Conservation (phyloP, 78 protist species). For the Dictyostelium discoideum region DNA sequence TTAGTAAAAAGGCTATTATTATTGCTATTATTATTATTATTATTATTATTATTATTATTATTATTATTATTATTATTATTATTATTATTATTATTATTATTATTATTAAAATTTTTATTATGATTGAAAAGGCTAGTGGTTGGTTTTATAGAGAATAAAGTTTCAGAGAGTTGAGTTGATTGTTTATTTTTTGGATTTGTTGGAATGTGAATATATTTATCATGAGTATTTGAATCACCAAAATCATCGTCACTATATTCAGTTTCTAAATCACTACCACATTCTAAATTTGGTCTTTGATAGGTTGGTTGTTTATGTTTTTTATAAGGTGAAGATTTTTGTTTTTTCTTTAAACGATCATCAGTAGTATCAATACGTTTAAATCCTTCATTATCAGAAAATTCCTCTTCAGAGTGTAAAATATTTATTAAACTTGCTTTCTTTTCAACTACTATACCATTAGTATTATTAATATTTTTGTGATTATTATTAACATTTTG, state of each 20-base stretch:
- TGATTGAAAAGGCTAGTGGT: background rate
- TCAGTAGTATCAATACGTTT: background rate
- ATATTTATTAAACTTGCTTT: background rate
- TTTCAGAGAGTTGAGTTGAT: background rate
- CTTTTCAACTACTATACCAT: background rate
- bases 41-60: background rate
- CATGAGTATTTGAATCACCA: background rate
- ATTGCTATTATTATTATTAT: background rate
- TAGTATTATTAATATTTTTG: background rate
- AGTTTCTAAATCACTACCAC: background rate
- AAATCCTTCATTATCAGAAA: background rate
- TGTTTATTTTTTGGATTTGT: background rate
- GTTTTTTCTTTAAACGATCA: background rate
- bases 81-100: background rate
- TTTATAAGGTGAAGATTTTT: background rate
- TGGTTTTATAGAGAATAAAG: background rate
- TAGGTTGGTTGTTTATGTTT: background rate
- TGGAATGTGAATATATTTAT: conserved; percentile 6
- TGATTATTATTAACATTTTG: background rate
- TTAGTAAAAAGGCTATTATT: background rate
- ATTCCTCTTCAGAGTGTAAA: background rate
- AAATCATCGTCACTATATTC: conserved; percentile 26
- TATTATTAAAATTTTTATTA: background rate
- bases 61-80: background rate
- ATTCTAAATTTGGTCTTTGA: background rate